Percentiles rank a stretch among this genome's conserved stretches.
Evolutionary conservation across 2,329 filamentous ascomycete species (phyloP).

Genomic region (Monilinia laxa): DNA sequence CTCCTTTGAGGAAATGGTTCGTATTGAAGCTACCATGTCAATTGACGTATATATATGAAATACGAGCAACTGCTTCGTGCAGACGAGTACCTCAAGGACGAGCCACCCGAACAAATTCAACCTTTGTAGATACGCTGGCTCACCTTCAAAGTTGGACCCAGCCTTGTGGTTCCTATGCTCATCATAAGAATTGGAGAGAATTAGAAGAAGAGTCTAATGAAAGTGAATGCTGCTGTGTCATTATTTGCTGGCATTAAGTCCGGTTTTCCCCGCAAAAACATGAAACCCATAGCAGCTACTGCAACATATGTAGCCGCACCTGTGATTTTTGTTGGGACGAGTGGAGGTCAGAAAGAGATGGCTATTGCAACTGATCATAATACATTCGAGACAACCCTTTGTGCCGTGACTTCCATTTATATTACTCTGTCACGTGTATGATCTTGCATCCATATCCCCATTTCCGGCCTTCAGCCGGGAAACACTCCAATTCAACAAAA

Average conservation of each 20-base stretch:
- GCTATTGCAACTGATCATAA: background rate
- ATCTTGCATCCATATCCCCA: no score
- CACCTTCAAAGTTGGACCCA: background rate
- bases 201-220: conserved; percentile 3
- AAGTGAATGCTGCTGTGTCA: background rate
- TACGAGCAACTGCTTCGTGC: background rate
- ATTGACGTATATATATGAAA: background rate
- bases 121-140: background rate
- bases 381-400: background rate
- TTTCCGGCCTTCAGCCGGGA: background rate
- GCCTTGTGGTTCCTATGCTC: background rate
- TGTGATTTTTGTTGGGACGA: conserved; percentile 1
- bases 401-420: background rate
- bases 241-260: conserved; percentile 10
- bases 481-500: background rate
- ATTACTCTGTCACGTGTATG: background rate
- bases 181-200: conserved; percentile 5
- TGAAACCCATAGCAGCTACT: background rate
- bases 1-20: background rate
- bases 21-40: background rate
- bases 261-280: background rate
- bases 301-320: background rate
- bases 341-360: conserved; percentile 4
- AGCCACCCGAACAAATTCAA: conserved; percentile 7
- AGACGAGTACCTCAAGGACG: conserved; percentile 1